Evolutionary conservation across 139 green algal genomes (phyloP).

Genomic region (Tetratostichococcus sp.): DNA sequence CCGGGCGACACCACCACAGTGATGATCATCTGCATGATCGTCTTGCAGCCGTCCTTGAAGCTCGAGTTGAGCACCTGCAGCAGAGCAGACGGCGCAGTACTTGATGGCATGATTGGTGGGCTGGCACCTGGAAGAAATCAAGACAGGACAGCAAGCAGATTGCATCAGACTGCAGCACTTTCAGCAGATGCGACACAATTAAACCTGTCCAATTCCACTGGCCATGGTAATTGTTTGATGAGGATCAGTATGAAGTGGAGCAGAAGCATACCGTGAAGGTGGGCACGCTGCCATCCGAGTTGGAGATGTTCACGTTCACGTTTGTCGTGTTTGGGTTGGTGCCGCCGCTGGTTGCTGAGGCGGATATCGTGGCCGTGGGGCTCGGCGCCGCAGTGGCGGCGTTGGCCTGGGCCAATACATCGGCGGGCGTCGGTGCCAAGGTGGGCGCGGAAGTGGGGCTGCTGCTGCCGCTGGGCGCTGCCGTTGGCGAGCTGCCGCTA

Average conservation of each 20-base stretch:
- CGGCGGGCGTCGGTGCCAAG: neutral
- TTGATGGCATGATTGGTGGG: too few species aligned
- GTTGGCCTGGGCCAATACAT: neutral
- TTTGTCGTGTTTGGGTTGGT: neutral
- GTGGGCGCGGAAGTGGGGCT: neutral
- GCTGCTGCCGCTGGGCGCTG: neutral
- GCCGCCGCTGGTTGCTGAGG: neutral
- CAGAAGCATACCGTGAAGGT: too few species aligned
- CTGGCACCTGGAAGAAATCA: too few species aligned
- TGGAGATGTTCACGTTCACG: neutral
- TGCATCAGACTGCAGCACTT: too few species aligned
- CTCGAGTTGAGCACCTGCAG: neutral
- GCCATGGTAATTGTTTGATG: too few species aligned
- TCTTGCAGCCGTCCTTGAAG: neutral
- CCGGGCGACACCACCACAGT: neutral
- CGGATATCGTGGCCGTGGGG: neutral
- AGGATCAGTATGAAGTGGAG: too few species aligned
- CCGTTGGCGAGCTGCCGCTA: neutral
- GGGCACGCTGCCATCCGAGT: too few species aligned
- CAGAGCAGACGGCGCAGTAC: too few species aligned
- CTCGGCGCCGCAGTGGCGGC: neutral
- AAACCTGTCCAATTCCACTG: too few species aligned
- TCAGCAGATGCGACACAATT: too few species aligned
- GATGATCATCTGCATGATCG: neutral
- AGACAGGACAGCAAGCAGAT: too few species aligned